A percentile compares a stretch with the other conserved stretches of the same genome.
phyloP scores from a whole-genome alignment of 257 asterid genomes.

The Lithospermum erythrorhizon region DNA sequence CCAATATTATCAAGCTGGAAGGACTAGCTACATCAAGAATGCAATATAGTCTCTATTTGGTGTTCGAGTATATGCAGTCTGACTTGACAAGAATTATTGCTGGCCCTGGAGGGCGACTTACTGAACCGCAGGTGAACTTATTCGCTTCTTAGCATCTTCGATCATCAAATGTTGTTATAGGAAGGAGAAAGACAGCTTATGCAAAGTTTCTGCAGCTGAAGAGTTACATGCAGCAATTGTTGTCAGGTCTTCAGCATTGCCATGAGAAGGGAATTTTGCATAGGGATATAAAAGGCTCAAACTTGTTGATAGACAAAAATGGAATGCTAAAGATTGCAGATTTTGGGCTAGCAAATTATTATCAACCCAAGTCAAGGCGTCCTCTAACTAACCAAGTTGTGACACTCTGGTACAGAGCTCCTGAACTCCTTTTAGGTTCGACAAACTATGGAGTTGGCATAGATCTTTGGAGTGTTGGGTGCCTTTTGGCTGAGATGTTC shows the following conservation, averaged over 20 bases:
- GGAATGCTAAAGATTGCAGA: slow-evolving; percentile 79
- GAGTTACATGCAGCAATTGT: slow-evolving; percentile 70
- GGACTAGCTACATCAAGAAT: slow-evolving; percentile 86
- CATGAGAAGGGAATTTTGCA: slow-evolving; percentile 72
- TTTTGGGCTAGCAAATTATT: slow-evolving; percentile 61
- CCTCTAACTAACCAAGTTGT: slow-evolving; percentile 66
- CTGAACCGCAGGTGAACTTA: slow-evolving; percentile 56
- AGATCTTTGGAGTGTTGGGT: slow-evolving; percentile 82
- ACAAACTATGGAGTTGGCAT: slow-evolving; percentile 73
- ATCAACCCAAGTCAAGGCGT: slow-evolving; percentile 27
- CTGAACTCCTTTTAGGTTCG: slow-evolving; percentile 59
- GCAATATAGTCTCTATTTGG: slow-evolving; percentile 77
- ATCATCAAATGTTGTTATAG: background rate
- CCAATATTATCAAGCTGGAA: slow-evolving; percentile 68
- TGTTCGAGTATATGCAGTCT: slow-evolving; percentile 59
- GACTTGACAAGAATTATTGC: slow-evolving; percentile 49
- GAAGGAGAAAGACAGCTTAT: background rate
- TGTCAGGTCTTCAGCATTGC: slow-evolving; percentile 68
- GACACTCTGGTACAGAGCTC: slow-evolving; percentile 83
- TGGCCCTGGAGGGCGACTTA: slow-evolving; percentile 38
- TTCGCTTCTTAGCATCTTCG: background rate
- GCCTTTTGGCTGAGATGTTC: slow-evolving; percentile 69
- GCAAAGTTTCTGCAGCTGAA: slow-evolving; percentile 36
- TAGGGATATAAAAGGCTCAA: slow-evolving; percentile 66
- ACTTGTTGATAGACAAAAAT: slow-evolving; percentile 51